These are phyloP conservation scores for Tanacetum coccineum DNA, from an alignment of 129 eudicot species.

Conservation along the genomic window DNA sequence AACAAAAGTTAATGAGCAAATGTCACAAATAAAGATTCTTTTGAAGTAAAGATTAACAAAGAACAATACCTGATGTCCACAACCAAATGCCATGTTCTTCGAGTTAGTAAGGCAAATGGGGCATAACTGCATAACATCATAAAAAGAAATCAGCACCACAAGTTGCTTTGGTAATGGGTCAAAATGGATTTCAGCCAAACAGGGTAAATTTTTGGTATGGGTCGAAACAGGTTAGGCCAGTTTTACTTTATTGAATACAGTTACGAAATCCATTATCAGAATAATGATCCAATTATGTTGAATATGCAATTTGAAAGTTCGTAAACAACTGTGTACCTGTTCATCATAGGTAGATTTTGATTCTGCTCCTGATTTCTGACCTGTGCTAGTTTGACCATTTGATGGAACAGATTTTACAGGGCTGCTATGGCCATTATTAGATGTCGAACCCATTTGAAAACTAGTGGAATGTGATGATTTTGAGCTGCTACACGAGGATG, in stretches of 20 bases:
- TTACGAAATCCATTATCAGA: background rate
- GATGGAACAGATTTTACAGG: no score
- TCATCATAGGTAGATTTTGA: conserved; percentile 59
- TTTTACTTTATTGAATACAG: background rate
- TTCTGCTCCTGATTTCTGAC: conserved; percentile 23
- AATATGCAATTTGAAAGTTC: background rate
- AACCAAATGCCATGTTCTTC: conserved; percentile 96
- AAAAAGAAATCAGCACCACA: conserved; percentile 8
- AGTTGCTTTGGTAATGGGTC: background rate
- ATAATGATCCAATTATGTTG: background rate
- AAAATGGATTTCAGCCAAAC: background rate
- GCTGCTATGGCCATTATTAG: conserved; percentile 31
- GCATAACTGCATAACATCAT: conserved; percentile 54
- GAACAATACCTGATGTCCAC: conserved; percentile 85
- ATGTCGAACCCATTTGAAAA: conserved; percentile 47
- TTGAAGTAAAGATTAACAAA: background rate
- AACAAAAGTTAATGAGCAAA: background rate
- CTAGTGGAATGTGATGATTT: conserved; percentile 47
- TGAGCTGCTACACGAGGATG: conserved; percentile 35
- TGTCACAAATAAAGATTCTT: background rate
- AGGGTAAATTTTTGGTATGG: background rate
- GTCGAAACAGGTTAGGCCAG: background rate
- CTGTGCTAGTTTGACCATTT: conserved; percentile 18
- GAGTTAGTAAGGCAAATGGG: conserved; percentile 79
- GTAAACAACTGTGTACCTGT: conserved; percentile 36